Percentiles rank a stretch among this genome's conserved stretches.
Evolutionary conservation across 768 basidiomycete genomes (phyloP).

Genomic region (Psilocybe tampanensis): DNA sequence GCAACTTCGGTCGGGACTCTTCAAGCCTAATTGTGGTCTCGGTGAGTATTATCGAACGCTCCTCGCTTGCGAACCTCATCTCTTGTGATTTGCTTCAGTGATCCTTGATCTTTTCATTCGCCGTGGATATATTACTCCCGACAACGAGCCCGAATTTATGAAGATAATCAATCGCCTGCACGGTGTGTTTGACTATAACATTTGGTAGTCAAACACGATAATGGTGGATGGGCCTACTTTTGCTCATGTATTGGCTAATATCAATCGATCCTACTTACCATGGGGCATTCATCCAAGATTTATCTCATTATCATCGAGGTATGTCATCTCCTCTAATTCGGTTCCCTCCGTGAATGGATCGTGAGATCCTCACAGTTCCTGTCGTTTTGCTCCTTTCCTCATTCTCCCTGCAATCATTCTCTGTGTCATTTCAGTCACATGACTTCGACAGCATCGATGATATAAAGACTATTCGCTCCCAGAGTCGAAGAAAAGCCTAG

Average conservation of each 20-base stretch:
- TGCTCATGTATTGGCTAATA: neutral
- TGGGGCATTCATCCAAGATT: no score
- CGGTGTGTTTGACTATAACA: conserved; percentile 64
- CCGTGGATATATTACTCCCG: conserved; percentile 82
- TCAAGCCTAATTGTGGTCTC: conserved; percentile 92
- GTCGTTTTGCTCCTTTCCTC: neutral
- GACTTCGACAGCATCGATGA: conserved; percentile 13
- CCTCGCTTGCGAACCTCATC: neutral
- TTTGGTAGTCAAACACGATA: conserved; percentile 36
- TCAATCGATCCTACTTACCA: no score
- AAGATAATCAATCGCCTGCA: conserved; percentile 80
- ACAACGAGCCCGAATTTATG: conserved; percentile 82
- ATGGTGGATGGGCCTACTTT: neutral
- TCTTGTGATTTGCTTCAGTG: conserved; percentile 55
- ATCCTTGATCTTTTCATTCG: conserved; percentile 90
- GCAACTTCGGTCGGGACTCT: conserved; percentile 68
- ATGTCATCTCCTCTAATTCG: neutral
- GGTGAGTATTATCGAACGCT: conserved; percentile 44
- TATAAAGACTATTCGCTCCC: conserved; percentile 17
- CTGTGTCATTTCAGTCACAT: conserved; percentile 12
- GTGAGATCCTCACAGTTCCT: neutral
- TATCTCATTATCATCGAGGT: neutral
- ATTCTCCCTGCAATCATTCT: conserved; percentile 3
- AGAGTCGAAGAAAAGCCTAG: conserved; percentile 11
- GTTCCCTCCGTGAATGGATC: neutral